These are phyloP conservation scores for Ascochyta rabiei DNA, from an alignment of 2,329 filamentous ascomycete species.

Conservation along the genomic window DNA sequence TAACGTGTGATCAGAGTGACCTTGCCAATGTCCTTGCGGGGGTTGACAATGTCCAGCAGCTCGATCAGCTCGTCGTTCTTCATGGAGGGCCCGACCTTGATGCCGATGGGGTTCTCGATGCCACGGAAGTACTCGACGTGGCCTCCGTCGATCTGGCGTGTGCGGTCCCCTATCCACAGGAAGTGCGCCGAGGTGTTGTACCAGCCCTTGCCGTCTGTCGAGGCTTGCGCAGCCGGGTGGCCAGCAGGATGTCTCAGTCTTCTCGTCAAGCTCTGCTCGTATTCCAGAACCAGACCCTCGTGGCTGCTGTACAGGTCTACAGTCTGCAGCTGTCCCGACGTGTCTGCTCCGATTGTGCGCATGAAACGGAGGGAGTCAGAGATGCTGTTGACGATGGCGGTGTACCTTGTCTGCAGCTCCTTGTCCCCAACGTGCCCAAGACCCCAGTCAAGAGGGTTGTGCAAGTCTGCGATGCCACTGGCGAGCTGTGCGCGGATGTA, in stretches of 20 bases:
- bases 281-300: conserved; percentile 91
- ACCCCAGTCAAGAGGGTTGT: conserved; percentile 92
- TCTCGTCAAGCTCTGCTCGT: conserved; percentile 87
- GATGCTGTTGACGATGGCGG: conserved; percentile 81
- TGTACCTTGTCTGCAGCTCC: conserved; percentile 83
- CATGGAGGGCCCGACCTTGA: conserved; percentile 94
- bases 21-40: conserved; percentile 80
- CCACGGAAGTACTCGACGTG: conserved; percentile 98
- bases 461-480: conserved; percentile 90
- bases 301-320: conserved; percentile 96
- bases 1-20: conserved; percentile 97
- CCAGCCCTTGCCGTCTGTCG: conserved; percentile 65
- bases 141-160: conserved; percentile 87
- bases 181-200: conserved; percentile 97
- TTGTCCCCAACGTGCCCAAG: conserved; percentile 89
- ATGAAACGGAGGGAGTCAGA: conserved; percentile 93
- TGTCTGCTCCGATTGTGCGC: conserved; percentile 88
- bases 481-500: conserved; percentile 84
- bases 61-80: conserved; percentile 74
- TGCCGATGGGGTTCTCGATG: conserved; percentile 91
- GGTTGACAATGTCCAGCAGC: conserved; percentile 86
- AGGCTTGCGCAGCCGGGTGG: conserved; percentile 37
- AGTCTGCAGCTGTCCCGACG: conserved; percentile 81
- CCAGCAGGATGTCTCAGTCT: conserved; percentile 69
- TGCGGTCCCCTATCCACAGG: conserved; percentile 97